Evolutionary conservation across 2,329 filamentous ascomycete species (phyloP).

Genomic region (Aspergillus cejpii): DNA sequence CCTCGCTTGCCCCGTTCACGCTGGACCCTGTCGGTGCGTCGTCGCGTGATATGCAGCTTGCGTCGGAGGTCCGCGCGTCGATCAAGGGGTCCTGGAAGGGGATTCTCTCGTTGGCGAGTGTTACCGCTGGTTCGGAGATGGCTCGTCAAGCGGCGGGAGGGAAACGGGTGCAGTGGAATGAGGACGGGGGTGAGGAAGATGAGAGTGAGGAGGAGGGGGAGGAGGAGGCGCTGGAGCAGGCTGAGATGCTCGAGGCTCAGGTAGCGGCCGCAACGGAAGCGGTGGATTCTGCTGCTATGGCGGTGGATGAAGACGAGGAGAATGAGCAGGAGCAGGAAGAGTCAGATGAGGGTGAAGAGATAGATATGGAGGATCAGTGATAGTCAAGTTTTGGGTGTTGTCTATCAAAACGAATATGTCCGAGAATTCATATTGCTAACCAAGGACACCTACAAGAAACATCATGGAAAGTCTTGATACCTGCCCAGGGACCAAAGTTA

Average conservation of each 20-base stretch:
- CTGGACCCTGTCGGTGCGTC: slow-evolving; percentile 19
- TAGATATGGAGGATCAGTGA: slow-evolving; percentile 6
- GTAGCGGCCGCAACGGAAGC: slow-evolving; percentile 24
- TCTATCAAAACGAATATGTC: neutral
- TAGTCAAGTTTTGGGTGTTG: neutral
- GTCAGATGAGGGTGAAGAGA: slow-evolving; percentile 9
- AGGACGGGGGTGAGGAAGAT: neutral
- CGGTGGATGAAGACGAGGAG: slow-evolving; percentile 21
- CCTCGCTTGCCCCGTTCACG: slow-evolving; percentile 20
- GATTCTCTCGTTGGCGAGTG: slow-evolving; percentile 10
- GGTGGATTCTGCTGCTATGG: slow-evolving; percentile 16
- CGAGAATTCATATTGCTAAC: neutral
- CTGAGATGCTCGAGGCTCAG: slow-evolving; percentile 27
- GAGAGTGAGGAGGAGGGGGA: slow-evolving; percentile 23
- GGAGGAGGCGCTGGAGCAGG: slow-evolving; percentile 29
- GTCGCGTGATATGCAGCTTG: slow-evolving; percentile 25
- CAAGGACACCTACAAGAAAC: neutral
- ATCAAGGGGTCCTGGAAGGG: slow-evolving; percentile 23
- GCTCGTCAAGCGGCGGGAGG: neutral
- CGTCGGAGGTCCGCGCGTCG: slow-evolving; percentile 32
- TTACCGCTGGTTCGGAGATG: slow-evolving; percentile 4
- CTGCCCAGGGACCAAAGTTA: no score
- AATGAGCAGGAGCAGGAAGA: slow-evolving; percentile 15
- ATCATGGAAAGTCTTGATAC: neutral
- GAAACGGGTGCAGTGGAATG: slow-evolving; percentile 1